Evolutionary conservation across 306 rosid species (phyloP).

Genomic region (Rubus idaeus): DNA sequence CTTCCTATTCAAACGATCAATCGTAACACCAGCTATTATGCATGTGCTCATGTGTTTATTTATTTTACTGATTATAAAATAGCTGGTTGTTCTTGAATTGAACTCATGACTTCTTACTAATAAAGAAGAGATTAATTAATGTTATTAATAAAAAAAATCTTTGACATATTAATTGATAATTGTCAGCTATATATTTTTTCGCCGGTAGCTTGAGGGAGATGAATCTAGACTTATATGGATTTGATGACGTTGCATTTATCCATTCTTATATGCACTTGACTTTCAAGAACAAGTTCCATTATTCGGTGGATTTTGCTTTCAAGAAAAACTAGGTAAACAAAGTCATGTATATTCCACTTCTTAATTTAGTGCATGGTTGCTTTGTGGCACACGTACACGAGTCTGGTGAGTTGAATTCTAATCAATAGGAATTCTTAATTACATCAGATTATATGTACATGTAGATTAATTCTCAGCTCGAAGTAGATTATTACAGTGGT

Average conservation of each 20-base stretch:
- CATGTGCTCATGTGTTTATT: too few relatives aligned
- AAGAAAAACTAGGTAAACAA: background rate
- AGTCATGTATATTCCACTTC: background rate
- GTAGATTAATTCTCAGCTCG: background rate
- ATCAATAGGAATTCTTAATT: background rate
- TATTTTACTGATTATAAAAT: too few relatives aligned
- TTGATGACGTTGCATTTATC: slow-evolving; percentile 22
- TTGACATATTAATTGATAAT: too few relatives aligned
- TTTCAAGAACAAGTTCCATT: background rate
- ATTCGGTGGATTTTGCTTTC: background rate
- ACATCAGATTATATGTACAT: background rate
- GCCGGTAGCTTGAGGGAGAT: slow-evolving; percentile 9
- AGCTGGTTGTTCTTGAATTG: too few relatives aligned
- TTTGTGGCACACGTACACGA: background rate
- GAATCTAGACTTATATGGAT: slow-evolving; percentile 19
- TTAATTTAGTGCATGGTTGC: background rate
- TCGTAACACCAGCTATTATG: too few relatives aligned
- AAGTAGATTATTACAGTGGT: background rate
- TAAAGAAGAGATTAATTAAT: too few relatives aligned
- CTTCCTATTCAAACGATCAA: too few relatives aligned
- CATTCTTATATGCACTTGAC: slow-evolving; percentile 3
- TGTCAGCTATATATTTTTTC: too few relatives aligned
- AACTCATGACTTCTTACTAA: too few relatives aligned
- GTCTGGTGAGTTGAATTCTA: too few relatives aligned
- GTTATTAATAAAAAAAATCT: too few relatives aligned